Base-by-base conservation (phyloP, 371 early-diverging fungal genomes). In the Rhizopus delemar region DNA sequence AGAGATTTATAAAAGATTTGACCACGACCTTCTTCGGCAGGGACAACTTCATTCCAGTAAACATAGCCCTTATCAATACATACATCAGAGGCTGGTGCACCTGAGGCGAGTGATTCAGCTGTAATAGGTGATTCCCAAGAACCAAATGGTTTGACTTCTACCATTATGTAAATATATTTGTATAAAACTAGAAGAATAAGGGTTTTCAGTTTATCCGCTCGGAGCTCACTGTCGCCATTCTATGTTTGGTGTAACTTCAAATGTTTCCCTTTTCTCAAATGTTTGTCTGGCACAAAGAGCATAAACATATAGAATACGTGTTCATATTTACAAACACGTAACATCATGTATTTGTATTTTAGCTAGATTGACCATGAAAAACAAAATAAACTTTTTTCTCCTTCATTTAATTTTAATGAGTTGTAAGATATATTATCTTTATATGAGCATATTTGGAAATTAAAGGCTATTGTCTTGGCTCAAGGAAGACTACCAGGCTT, bases 111-210 rank as follows among this genome's bases (percentile, higher is more conserved):
- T 13, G 75, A 75, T 11, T 78, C 76, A 2, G 73, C 69, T 31
- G 72, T 72, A 35, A 80, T 61, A 3, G 80, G 77, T 8, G 77
- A 77, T 31, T 71, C 64, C 80, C 80, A 80, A 6, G 72, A 54
- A 22, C 80, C 80, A 29, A 56, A 80, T 6, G 80, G 74, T 46
- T 73, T 69, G 12, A 59, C 46, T 58, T 65, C 36, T 12, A 56
- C 61, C 71, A 74, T 70, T 15, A 15, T 31, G 41, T 15, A 53
- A 45, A 50, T 49, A 22, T 65, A 58, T 43, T 38, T 32, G 36
- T 51, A 36, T 50, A 45, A 15, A 41, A 43, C 45, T 28, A 43
- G 31, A 39, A 34, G 33, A 15, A 43, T 13, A 15, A 8, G 36
- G 36, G 36, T 36, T 36, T 11, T 36, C 43, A 5, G 43, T n/a